Base-by-base conservation (phyloP, 164 flowering plant species). In the Houttuynia cordata region DNA sequence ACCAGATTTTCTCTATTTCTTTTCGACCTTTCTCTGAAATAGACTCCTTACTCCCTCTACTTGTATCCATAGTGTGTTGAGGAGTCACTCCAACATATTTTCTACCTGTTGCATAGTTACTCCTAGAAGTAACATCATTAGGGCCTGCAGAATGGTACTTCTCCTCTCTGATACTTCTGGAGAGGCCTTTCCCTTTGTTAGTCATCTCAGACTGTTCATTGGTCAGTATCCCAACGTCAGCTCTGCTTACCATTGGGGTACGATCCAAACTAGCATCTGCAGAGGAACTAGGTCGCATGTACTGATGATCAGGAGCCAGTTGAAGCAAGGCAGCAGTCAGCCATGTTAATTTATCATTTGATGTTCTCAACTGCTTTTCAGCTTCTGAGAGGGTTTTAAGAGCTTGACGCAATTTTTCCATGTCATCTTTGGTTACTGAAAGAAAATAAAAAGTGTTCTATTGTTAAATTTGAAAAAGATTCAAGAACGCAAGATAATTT, bases 241-340 rank as follows among this genome's bases (percentile, higher is more conserved):
- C n/a, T n/a, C n/a, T n/a, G n/a, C n/a, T n/a, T n/a, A 56, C 64
- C 60, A 76, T 59, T 10, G 96, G 91, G 67, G 87, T 85, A 41
- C 76, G 93, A 65, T 74, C 77, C 61, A 75, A 78, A 67, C 89
- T 91, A 55, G 80, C 72, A 5, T 85, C 91, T 1, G 86, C 79
- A 61, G 97, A 85, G 53, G 93, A 86, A 68, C 68, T 73, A n/a
- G 96, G 96, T 58, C 88, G 73, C 74, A 80, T 67, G 69, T 88
- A 88, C 72, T 87, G 90, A 73, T 79, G 91, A 71, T 94, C 97
- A 53, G 99, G 99, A 70, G 97, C 99, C 70, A 94, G 93, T 69
- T 94, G 97, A 71, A 94, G 89, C 67, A 94, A 68, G 40, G 96
- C 96, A 74, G 99, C 96, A 2, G 99, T 91, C 45, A 94, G 75